A percentile compares a stretch with the other conserved stretches of the same genome.
Conservation (phyloP, 1,284 basidiomycete genomes). For the Ganoderma lucidum region DNA sequence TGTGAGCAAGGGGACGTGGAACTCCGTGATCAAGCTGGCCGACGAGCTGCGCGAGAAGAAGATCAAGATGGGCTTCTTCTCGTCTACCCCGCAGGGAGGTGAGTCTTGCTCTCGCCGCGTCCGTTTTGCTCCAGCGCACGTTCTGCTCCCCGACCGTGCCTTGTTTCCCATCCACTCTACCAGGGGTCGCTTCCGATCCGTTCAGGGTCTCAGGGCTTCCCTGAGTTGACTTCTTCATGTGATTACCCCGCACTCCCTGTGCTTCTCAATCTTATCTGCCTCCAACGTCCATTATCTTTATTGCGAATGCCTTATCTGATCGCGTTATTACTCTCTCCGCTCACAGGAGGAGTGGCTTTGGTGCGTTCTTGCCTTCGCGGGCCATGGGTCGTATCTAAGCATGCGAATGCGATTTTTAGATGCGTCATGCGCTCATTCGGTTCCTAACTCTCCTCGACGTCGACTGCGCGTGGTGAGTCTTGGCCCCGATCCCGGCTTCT, state of each 20-base stretch:
- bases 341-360: slow-evolving; percentile 83
- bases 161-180: background rate
- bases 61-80: slow-evolving; percentile 88
- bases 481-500: slow-evolving; percentile 9
- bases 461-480: slow-evolving; percentile 77
- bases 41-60: slow-evolving; percentile 85
- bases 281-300: slow-evolving; percentile 18
- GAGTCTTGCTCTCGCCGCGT: slow-evolving; percentile 34
- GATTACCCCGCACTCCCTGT: slow-evolving; percentile 30
- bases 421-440: slow-evolving; percentile 89
- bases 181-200: background rate
- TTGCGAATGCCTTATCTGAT: slow-evolving; percentile 32
- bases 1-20: slow-evolving; percentile 78
- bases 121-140: background rate
- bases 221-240: slow-evolving; percentile 7
- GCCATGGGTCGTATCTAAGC: slow-evolving; percentile 14
- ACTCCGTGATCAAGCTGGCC: slow-evolving; percentile 78
- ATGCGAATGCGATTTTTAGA: slow-evolving; percentile 52
- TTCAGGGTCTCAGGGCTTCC: slow-evolving; percentile 6
- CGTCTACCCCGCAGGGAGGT: slow-evolving; percentile 90
- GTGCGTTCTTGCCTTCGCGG: slow-evolving; percentile 50
- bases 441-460: slow-evolving; percentile 83
- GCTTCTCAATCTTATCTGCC: slow-evolving; percentile 24
- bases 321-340: slow-evolving; percentile 29
- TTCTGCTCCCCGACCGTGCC: background rate